These are phyloP conservation scores for Sporobolomyces roseus DNA, from an alignment of 768 basidiomycete species.

Conservation along the genomic window DNA sequence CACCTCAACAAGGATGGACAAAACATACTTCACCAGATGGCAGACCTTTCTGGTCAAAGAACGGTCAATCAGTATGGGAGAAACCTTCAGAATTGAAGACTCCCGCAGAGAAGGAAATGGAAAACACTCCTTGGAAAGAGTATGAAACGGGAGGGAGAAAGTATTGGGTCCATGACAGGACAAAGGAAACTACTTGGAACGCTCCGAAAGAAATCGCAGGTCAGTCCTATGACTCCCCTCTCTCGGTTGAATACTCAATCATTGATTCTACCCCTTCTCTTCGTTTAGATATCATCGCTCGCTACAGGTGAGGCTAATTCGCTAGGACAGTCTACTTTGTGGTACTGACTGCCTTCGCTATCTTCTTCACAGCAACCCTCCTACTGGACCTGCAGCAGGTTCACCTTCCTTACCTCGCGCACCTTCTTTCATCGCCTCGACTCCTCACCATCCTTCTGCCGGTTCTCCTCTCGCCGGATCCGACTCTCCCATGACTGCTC, in stretches of 20 bases:
- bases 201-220: slow-evolving; percentile 79
- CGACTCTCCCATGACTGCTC: slow-evolving; percentile 21
- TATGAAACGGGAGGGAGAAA: slow-evolving; percentile 68
- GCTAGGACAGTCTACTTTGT: no score
- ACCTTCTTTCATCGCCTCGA: slow-evolving; percentile 35
- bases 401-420: slow-evolving; percentile 4
- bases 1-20: slow-evolving; percentile 1
- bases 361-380: neutral
- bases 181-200: slow-evolving; percentile 96
- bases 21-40: slow-evolving; percentile 35
- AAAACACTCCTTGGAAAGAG: slow-evolving; percentile 37
- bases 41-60: slow-evolving; percentile 38
- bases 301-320: slow-evolving; percentile 45
- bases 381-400: slow-evolving; percentile 7
- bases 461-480: slow-evolving; percentile 12
- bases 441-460: neutral
- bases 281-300: slow-evolving; percentile 46
- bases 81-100: slow-evolving; percentile 94
- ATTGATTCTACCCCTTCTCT: neutral
- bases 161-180: slow-evolving; percentile 62
- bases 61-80: slow-evolving; percentile 61
- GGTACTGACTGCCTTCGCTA: no score
- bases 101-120: slow-evolving; percentile 69
- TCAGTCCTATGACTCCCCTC: neutral
- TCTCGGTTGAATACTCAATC: no score